Evolutionary conservation across 1,284 basidiomycete genomes (phyloP), one percentile per base, ranked within the genome.

Genomic region (Rhodotorula sp.): DNA sequence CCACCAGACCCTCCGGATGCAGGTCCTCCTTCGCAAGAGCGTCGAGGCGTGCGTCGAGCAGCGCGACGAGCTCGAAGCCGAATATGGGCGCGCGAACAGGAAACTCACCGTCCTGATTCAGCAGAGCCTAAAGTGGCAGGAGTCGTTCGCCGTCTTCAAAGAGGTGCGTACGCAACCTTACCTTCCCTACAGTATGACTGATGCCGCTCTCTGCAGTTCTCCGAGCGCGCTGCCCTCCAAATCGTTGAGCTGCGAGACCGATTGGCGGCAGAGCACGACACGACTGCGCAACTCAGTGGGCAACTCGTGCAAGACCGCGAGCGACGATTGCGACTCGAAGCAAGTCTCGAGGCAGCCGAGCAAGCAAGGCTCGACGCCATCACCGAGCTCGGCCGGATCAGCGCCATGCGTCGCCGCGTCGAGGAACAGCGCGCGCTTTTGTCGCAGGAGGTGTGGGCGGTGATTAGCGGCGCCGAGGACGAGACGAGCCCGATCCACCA

Each of bases 201-300:
- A 62, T 65, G 44, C 62, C 69, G 34, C 56, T 61, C 9, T 13
- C 7, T 24, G 61, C 60, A 68, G 60, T 76, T 76, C 57, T 69
- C 73, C 4, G 70, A 76, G n/a, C 70, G 66, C 50, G 58, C 77
- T n/a, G 69, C 71, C 24, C 34, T 30, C 16, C 76, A 78, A 64
- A 53, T 65, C 6, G 44, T 31, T 15, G 65, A 69, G 22, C 58
- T 78, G 15, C 72, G 66, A 67, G 68, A 69, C 7, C 69, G 71
- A 18, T 58, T 78, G 2, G 76, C 76, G 46, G 54, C 52, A 53
- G 77, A 78, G 57, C 63, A 72, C 5, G 64, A 72, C 34, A 73
- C 76, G 57, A 69, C 73, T 5, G 56, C 52, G 15, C 68, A 73
- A 9, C 52, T 77, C 31, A 68, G 65, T 2, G 64, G 65, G 4